These are phyloP conservation scores for Xerocomellus intermedius DNA, from an alignment of 768 basidiomycete genomes.

Conservation along the genomic window DNA sequence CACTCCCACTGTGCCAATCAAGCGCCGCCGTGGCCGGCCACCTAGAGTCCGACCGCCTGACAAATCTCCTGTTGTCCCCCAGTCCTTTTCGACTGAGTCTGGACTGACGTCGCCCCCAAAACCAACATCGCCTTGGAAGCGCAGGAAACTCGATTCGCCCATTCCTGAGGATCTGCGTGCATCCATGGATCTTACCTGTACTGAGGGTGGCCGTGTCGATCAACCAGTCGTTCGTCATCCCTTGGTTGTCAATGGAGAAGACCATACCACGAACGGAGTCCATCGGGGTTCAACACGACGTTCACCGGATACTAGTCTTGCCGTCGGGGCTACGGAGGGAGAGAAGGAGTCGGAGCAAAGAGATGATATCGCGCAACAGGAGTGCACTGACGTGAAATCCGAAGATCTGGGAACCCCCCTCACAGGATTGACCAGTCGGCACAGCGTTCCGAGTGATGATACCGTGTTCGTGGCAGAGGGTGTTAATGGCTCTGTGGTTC, in stretches of 20 bases:
- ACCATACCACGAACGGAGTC: slow-evolving; percentile 17
- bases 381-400: slow-evolving; percentile 41
- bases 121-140: slow-evolving; percentile 40
- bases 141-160: slow-evolving; percentile 43
- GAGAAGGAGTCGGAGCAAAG: not conserved
- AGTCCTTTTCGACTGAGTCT: slow-evolving; percentile 6
- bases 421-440: slow-evolving; percentile 47
- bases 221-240: not conserved
- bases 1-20: slow-evolving; percentile 16
- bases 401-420: slow-evolving; percentile 55
- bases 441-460: slow-evolving; percentile 59
- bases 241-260: slow-evolving; percentile 15
- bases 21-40: slow-evolving; percentile 36
- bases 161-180: slow-evolving; percentile 20
- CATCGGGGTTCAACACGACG: not conserved
- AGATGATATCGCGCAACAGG: slow-evolving; percentile 7
- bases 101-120: slow-evolving; percentile 15
- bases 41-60: slow-evolving; percentile 25
- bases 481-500: slow-evolving; percentile 27
- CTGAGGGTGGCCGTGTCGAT: slow-evolving; percentile 5
- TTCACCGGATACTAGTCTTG: not conserved
- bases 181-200: slow-evolving; percentile 3
- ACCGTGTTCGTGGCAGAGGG: slow-evolving; percentile 44
- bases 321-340: not conserved
- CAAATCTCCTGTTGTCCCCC: not conserved